Percentiles rank a stretch among this genome's conserved stretches.
These are phyloP conservation scores for Camellia lanceoleosa DNA, from an alignment of 148 eudicot genomes.

Conservation along the genomic window DNA sequence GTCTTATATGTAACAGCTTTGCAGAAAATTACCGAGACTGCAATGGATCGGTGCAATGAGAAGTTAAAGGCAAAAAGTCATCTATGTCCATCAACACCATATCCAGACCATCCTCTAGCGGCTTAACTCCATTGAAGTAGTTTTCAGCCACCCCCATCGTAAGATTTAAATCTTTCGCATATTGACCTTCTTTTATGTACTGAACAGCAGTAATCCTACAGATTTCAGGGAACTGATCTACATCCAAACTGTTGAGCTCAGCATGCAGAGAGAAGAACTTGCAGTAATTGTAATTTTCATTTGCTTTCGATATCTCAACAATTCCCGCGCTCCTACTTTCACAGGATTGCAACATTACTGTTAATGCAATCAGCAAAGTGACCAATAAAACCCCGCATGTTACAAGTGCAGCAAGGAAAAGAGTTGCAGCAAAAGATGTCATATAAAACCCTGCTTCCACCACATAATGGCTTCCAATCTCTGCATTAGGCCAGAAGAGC, in stretches of 20 bases:
- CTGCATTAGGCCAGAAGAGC: constrained; percentile 25
- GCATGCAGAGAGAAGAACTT: constrained; percentile 30
- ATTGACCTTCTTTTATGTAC: constrained; percentile 34
- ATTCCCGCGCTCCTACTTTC: constrained; percentile 24
- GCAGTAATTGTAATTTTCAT: constrained; percentile 24
- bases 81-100: constrained; percentile 41
- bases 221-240: constrained; percentile 24
- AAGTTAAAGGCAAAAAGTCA: constrained; percentile 21
- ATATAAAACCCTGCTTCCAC: constrained; percentile 35
- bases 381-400: constrained; percentile 30
- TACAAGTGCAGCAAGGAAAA: constrained; percentile 33
- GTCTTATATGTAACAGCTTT: background rate
- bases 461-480: constrained; percentile 29
- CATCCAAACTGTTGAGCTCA: constrained; percentile 32
- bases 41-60: constrained; percentile 9
- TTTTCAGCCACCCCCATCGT: constrained; percentile 21
- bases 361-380: constrained; percentile 31
- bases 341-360: constrained; percentile 42
- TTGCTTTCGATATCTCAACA: constrained; percentile 20
- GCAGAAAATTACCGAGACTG: constrained; percentile 15
- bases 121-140: constrained; percentile 22
- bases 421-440: constrained; percentile 37
- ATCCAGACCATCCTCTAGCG: constrained; percentile 20
- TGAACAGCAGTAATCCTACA: constrained; percentile 26
- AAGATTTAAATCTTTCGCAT: constrained; percentile 29